Percentiles rank a stretch among this genome's conserved stretches.
Conservation (phyloP, 306 rosid species). For the Leucaena leucocephala region DNA sequence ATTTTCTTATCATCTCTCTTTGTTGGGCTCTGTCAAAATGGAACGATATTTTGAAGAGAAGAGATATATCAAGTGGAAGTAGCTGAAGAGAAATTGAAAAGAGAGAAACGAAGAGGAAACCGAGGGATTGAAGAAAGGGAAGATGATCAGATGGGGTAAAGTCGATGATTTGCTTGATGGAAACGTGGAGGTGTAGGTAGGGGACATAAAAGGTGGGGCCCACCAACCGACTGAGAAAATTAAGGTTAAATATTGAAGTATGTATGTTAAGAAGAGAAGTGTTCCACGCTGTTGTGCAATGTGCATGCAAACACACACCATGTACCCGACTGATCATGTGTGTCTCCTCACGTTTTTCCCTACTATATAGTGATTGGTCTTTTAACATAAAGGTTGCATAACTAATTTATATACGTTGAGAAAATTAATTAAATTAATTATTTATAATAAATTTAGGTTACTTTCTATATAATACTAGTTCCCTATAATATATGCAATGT, state of each 20-base stretch:
- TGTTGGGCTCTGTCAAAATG: neutral
- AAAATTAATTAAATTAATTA: no score
- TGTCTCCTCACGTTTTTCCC: no score
- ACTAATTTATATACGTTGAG: no score
- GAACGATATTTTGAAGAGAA: neutral
- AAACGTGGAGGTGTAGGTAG: neutral
- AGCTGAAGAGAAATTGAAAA: neutral
- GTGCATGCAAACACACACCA: no score
- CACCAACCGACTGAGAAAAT: neutral
- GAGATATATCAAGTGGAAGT: neutral
- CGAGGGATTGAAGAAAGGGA: no score
- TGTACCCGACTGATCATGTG: no score
- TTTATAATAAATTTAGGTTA: no score
- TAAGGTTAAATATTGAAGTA: neutral
- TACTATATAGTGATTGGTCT: no score
- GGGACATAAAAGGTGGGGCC: neutral
- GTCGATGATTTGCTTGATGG: neutral
- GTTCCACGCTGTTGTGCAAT: no score
- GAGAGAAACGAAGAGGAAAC: neutral
- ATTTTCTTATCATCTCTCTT: neutral
- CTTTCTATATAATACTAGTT: no score
- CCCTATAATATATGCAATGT: no score
- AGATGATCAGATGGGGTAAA: neutral
- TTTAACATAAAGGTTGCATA: no score
- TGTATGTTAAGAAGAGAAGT: neutral